phyloP scores from a whole-genome alignment of 2,329 filamentous ascomycete species.

The Colletotrichum navitas region DNA sequence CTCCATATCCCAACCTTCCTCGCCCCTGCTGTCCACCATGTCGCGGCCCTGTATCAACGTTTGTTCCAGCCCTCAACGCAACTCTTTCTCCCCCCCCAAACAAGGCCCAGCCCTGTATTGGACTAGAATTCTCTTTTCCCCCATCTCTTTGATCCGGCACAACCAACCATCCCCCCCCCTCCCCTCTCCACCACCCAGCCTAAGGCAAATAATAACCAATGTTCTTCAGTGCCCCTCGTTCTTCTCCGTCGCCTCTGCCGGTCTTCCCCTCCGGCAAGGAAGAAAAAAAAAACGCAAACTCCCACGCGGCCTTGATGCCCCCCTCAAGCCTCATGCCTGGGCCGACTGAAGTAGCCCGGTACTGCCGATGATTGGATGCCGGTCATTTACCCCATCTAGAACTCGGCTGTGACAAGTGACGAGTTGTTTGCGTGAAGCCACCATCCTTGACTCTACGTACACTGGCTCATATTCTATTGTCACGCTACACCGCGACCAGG shows the following conservation, averaged over 20 bases:
- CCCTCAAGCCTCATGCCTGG: conserved; percentile 10
- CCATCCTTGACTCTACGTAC: conserved; percentile 25
- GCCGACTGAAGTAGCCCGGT: conserved; percentile 27
- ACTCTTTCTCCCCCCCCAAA: background rate
- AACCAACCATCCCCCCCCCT: background rate
- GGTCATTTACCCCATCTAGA: conserved; percentile 13
- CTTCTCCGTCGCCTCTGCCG: conserved; percentile 11
- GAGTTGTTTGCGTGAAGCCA: conserved; percentile 24
- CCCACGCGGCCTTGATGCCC: conserved; percentile 26
- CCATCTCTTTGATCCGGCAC: conserved; percentile 1
- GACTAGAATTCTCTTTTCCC: conserved; percentile 1
- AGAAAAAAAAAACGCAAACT: conserved; percentile 7
- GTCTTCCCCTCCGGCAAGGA: conserved; percentile 19
- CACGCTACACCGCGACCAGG: conserved; percentile 8
- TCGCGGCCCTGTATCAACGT: conserved; percentile 18
- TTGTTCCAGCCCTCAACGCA: conserved; percentile 24
- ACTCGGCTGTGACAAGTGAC: conserved; percentile 26
- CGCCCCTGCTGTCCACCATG: background rate
- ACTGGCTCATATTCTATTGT: conserved; percentile 5
- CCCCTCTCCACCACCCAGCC: conserved; percentile 3
- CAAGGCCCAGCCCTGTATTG: conserved; percentile 14
- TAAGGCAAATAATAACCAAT: conserved; percentile 3
- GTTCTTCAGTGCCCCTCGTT: conserved; percentile 21
- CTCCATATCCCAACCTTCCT: conserved; percentile 1
- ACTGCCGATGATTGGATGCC: conserved; percentile 30